Conservation (phyloP, 2,329 filamentous ascomycete species). For the Trichophyton benhamiae region DNA sequence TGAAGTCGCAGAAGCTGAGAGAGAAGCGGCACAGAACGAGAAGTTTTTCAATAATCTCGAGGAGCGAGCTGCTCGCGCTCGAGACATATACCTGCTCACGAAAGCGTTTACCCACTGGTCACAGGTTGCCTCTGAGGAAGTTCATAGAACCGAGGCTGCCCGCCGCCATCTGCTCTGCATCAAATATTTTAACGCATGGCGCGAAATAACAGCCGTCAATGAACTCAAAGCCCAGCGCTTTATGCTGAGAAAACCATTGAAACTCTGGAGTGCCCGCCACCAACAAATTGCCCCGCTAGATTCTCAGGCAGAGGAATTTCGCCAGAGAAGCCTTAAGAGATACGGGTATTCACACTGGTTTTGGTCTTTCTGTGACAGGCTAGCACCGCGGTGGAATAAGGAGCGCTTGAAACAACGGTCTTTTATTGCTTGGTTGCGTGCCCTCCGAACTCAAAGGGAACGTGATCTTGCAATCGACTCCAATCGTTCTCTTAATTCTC, state of each 20-base stretch:
- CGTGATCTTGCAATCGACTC: slow-evolving; percentile 28
- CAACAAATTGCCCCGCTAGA: slow-evolving; percentile 26
- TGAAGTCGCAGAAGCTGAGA: slow-evolving; percentile 19
- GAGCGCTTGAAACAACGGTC: slow-evolving; percentile 30
- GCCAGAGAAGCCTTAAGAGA: slow-evolving; percentile 22
- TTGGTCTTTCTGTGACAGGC: slow-evolving; percentile 33
- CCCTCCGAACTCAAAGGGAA: slow-evolving; percentile 29
- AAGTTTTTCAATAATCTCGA: slow-evolving; percentile 46
- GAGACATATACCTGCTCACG: slow-evolving; percentile 52
- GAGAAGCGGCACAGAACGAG: slow-evolving; percentile 31
- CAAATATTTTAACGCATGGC: slow-evolving; percentile 58
- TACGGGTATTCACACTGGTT: slow-evolving; percentile 33
- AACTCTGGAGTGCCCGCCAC: slow-evolving; percentile 39
- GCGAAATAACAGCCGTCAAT: slow-evolving; percentile 51
- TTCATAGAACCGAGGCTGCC: slow-evolving; percentile 54
- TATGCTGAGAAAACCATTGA: slow-evolving; percentile 43
- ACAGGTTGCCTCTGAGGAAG: slow-evolving; percentile 50
- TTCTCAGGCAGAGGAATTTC: slow-evolving; percentile 21
- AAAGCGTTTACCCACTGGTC: slow-evolving; percentile 60
- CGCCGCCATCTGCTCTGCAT: slow-evolving; percentile 58
- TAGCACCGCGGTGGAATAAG: slow-evolving; percentile 33
- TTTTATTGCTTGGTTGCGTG: slow-evolving; percentile 30
- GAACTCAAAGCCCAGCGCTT: slow-evolving; percentile 42
- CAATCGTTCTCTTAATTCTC: slow-evolving; percentile 19
- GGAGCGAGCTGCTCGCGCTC: slow-evolving; percentile 48